Conservation (phyloP, 768 basidiomycete species). For the Lentinus brumalis region DNA sequence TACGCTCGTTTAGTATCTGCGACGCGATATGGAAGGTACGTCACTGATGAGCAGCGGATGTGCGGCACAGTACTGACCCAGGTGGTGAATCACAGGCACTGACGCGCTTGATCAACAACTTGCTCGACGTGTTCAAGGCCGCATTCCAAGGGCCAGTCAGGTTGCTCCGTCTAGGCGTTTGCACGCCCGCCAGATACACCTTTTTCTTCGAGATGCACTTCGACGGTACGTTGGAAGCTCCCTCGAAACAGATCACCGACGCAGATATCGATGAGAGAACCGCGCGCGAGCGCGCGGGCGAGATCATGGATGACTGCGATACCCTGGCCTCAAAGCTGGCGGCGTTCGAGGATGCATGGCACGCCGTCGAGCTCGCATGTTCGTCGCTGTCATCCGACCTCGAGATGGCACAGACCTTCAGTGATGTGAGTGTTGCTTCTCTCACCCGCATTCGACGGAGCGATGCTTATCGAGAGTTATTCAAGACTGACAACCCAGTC, state of each 20-base stretch:
- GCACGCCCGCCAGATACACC: constrained; percentile 8
- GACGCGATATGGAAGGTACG: constrained; percentile 28
- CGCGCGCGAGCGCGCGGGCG: too few species aligned
- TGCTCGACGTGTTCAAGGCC: constrained; percentile 23
- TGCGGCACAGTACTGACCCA: too few species aligned
- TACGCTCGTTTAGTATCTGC: constrained; percentile 19
- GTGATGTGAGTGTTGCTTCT: constrained; percentile 12
- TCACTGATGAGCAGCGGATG: neutral
- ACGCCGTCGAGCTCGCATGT: constrained; percentile 25
- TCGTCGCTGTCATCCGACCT: constrained; percentile 22
- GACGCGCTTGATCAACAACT: constrained; percentile 17
- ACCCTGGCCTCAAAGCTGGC: constrained; percentile 23
- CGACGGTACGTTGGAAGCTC: too few species aligned
- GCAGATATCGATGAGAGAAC: too few species aligned
- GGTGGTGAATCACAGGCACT: constrained; percentile 14
- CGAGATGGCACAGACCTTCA: constrained; percentile 22
- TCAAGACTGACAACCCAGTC: constrained; percentile 8
- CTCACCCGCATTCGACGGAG: neutral
- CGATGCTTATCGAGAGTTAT: neutral
- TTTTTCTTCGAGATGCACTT: neutral
- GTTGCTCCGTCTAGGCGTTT: constrained; percentile 16
- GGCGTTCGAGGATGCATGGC: constrained; percentile 32
- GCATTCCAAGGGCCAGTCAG: constrained; percentile 24
- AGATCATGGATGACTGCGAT: constrained; percentile 14
- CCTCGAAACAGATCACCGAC: neutral